A percentile compares a stretch with the other conserved stretches of the same genome.
Evolutionary conservation across 2,329 filamentous ascomycete species (phyloP).

Genomic region (Byssothecium circinans): DNA sequence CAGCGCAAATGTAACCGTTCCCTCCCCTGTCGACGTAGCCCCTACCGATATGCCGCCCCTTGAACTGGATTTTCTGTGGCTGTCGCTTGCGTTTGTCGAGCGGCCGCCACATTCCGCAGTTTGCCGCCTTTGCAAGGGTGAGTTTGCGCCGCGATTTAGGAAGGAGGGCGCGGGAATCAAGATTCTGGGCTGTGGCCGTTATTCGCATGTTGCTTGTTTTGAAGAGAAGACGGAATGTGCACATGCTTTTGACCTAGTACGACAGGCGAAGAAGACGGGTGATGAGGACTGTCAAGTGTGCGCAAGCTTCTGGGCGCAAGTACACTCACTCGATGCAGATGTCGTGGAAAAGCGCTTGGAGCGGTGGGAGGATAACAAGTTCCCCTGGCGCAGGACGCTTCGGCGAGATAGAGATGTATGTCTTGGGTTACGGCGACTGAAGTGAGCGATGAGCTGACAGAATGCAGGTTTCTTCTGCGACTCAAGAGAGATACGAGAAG

Average conservation of each 20-base stretch:
- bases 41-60: neutral
- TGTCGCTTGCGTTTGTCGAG: neutral
- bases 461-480: neutral
- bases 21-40: neutral
- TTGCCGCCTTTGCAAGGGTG: neutral
- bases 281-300: neutral
- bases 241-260: neutral
- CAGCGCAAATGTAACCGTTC: neutral
- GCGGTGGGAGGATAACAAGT: neutral
- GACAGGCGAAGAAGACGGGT: neutral
- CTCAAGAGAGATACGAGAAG: neutral
- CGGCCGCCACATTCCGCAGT: neutral
- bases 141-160: neutral
- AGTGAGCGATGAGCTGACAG: neutral
- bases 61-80: neutral
- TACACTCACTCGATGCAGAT: neutral
- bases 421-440: neutral
- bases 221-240: neutral
- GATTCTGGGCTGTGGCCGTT: neutral
- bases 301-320: neutral
- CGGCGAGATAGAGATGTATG: neutral
- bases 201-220: constrained; percentile 3
- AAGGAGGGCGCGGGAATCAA: neutral
- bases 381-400: neutral
- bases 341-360: neutral